Conservation (phyloP, 2,329 filamentous ascomycete species). For the Orbilia ellipsospora region DNA sequence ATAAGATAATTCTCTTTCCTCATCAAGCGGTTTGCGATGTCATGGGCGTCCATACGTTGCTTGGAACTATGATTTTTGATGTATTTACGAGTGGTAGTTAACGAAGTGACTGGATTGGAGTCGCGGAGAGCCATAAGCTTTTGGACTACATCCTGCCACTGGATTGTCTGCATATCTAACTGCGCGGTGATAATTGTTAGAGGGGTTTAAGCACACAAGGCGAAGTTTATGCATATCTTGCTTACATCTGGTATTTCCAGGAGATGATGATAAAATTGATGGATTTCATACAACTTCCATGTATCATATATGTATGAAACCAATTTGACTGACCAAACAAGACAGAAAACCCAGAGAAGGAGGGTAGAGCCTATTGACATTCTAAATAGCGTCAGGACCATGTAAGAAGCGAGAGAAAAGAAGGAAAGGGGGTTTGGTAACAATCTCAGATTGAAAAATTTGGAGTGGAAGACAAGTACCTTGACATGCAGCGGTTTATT, state of each 20-base stretch:
- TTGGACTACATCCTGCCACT: slow-evolving; percentile 90
- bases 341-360: slow-evolving; percentile 82
- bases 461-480: slow-evolving; percentile 49
- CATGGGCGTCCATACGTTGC: slow-evolving; percentile 92
- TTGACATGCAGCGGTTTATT: slow-evolving; percentile 77
- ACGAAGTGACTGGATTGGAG: slow-evolving; percentile 84
- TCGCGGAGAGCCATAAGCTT: slow-evolving; percentile 86
- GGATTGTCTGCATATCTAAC: slow-evolving; percentile 90
- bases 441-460: no score
- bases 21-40: slow-evolving; percentile 97
- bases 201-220: background rate
- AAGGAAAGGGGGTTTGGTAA: background rate
- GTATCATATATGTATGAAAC: slow-evolving; percentile 80
- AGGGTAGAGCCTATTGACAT: slow-evolving; percentile 83
- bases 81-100: slow-evolving; percentile 70
- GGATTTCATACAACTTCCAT: slow-evolving; percentile 78
- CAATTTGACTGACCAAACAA: slow-evolving; percentile 85
- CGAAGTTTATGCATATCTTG: background rate
- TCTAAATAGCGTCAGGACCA: slow-evolving; percentile 59
- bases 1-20: slow-evolving; percentile 96
- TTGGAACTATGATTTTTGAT: slow-evolving; percentile 80
- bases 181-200: slow-evolving; percentile 18
- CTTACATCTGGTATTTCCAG: slow-evolving; percentile 77
- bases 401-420: background rate
- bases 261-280: slow-evolving; percentile 85